Base-by-base conservation (phyloP, 2,329 filamentous ascomycete species). In the Fusarium humuli region DNA sequence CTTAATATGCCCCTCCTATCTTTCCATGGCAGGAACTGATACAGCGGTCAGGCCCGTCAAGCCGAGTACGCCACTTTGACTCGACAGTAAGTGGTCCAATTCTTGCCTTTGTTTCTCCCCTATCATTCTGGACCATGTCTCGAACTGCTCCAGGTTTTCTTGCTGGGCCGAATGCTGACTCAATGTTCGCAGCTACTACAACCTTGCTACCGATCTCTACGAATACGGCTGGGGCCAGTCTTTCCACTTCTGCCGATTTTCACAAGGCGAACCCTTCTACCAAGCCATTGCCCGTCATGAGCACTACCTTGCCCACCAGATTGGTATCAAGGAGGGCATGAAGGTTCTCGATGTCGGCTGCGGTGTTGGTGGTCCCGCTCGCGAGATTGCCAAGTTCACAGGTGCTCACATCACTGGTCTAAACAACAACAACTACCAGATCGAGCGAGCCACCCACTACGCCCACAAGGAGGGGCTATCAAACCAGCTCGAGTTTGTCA, bases 351-450 rank as follows among this genome's bases (percentile, higher is more conserved):
- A 99, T 78, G 96, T 99, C 64, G 96, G 96, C 67, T 99, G 96
- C 77, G 96, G 96, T 87, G 94, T 98, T 58, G 96, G 96, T 76
- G 96, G 96, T 48, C 96, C 96, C 23, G 96, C 95, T 9, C 90
- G 94, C 67, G 94, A 98, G 85, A 98, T 99, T 76, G 93, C 93
- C 83, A 97, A 97, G 83, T 99, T 99, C 84, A 92, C 93, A 13
- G 95, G 93, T 67, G 92, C 89, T 75, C 94, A 98, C 76, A 88
- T 98, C 69, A 91, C 94, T 25, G 96, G 96, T 45, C 84, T 98
- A 80, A 99, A 98, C 90, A 98, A 98, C 90, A 98, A 98, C 82
- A 94, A 98, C 84, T 99, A 99, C 86, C 96, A 98, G 84, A 97
- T 98, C 73, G 89, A 98, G 79, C 93, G 96, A 72, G 95, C 94